These are phyloP conservation scores for Suhomyces chickasaworum DNA, from an alignment of 1,139 yeast genomes.

Conservation along the genomic window DNA sequence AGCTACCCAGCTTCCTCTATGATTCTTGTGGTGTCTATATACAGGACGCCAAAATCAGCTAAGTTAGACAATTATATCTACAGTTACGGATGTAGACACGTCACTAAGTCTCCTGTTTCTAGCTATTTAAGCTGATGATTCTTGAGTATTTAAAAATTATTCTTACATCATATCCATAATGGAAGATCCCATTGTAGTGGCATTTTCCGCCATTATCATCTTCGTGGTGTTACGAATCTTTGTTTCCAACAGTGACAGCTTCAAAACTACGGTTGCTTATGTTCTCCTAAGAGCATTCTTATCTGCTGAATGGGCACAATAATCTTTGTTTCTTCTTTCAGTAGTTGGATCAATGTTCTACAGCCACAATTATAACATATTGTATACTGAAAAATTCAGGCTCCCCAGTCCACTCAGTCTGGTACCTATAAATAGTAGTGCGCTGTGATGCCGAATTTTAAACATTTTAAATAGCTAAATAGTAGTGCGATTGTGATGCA, in stretches of 20 bases:
- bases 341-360: too few relatives aligned
- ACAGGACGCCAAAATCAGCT: background rate
- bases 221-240: constrained; percentile 1
- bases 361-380: too few relatives aligned
- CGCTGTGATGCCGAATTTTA: background rate
- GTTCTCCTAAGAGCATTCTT: background rate
- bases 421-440: too few relatives aligned
- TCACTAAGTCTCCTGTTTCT: background rate
- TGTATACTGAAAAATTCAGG: too few relatives aligned
- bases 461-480: background rate
- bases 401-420: too few relatives aligned
- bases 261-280: background rate
- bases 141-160: background rate
- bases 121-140: background rate
- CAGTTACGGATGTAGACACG: background rate
- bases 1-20: too few relatives aligned
- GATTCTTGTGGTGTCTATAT: too few relatives aligned
- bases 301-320: constrained; percentile 1
- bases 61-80: background rate
- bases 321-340: background rate
- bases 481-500: too few relatives aligned
- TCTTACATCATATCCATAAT: background rate
- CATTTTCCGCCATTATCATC: background rate
- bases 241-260: background rate
- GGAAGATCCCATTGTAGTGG: background rate